A percentile compares a stretch with the other conserved stretches of the same genome.
Evolutionary conservation across 495 filamentous ascomycete genomes (phyloP).

Genomic region (Daldinia concentrica): DNA sequence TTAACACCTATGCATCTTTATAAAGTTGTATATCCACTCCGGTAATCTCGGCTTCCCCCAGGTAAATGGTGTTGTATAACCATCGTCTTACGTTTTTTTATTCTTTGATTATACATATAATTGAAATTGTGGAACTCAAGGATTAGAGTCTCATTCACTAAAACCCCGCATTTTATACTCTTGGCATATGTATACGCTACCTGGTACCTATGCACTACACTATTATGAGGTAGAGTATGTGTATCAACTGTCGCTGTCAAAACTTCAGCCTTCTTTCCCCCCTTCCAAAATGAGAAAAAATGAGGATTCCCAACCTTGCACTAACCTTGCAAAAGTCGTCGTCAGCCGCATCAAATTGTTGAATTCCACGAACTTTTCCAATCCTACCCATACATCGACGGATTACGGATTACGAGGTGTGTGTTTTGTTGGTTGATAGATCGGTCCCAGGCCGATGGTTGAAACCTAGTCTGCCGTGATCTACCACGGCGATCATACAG

Average conservation of each 20-base stretch:
- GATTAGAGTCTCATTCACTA: slow-evolving; percentile 24
- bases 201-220: neutral
- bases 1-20: neutral
- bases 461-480: slow-evolving; percentile 34
- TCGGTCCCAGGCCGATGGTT: slow-evolving; percentile 21
- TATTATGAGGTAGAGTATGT: neutral
- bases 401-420: slow-evolving; percentile 27
- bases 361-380: slow-evolving; percentile 13
- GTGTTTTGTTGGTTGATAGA: slow-evolving; percentile 14
- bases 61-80: neutral
- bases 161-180: slow-evolving; percentile 40
- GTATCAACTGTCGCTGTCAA: slow-evolving; percentile 18
- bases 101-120: slow-evolving; percentile 1
- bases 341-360: slow-evolving; percentile 37
- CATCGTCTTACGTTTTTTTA: neutral
- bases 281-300: slow-evolving; percentile 18
- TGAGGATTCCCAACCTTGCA: slow-evolving; percentile 33
- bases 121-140: neutral
- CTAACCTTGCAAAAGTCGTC: slow-evolving; percentile 20
- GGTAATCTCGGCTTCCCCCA: neutral
- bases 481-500: slow-evolving; percentile 36
- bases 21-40: neutral
- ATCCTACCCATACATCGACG: slow-evolving; percentile 13
- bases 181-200: slow-evolving; percentile 23
- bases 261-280: slow-evolving; percentile 6